Conservation (phyloP, 768 basidiomycete genomes). For the Vararia minispora region DNA sequence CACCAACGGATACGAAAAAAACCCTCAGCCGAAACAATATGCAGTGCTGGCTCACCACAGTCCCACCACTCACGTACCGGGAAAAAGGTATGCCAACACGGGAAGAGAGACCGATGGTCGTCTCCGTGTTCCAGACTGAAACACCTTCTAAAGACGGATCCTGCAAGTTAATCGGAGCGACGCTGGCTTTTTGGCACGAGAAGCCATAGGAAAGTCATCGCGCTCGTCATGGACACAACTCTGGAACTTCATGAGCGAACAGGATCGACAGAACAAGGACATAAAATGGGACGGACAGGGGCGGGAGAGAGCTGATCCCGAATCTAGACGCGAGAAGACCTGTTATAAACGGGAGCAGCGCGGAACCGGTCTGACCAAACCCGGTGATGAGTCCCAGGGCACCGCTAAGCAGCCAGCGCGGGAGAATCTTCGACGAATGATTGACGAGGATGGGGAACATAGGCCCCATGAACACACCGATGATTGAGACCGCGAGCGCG, state of each 20-base stretch:
- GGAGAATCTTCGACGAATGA: conserved; percentile 54
- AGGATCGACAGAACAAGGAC: not conserved
- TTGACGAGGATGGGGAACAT: conserved; percentile 56
- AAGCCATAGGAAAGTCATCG: conserved; percentile 47
- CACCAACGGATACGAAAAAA: too few species aligned
- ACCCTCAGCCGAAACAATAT: too few species aligned
- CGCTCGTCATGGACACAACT: conserved; percentile 48
- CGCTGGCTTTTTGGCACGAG: conserved; percentile 27
- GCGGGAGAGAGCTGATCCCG: conserved; percentile 50
- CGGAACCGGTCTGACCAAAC: conserved; percentile 58
- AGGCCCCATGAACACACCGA: conserved; percentile 33
- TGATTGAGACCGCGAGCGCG: conserved; percentile 31
- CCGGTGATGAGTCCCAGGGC: conserved; percentile 31
- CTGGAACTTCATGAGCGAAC: conserved; percentile 23
- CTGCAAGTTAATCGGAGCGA: conserved; percentile 1
- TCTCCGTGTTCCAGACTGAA: too few species aligned
- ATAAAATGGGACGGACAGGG: conserved; percentile 34
- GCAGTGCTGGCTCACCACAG: too few species aligned
- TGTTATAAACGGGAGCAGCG: conserved; percentile 61
- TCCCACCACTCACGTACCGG: too few species aligned
- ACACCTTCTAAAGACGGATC: too few species aligned
- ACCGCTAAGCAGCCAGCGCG: conserved; percentile 54
- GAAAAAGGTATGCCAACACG: too few species aligned
- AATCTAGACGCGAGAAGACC: conserved; percentile 54
- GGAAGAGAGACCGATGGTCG: too few species aligned